A percentile compares a stretch with the other conserved stretches of the same genome.
These are phyloP conservation scores for Ceratorhiza oryzae-sativae DNA, from an alignment of 1,284 basidiomycete species.

Conservation along the genomic window DNA sequence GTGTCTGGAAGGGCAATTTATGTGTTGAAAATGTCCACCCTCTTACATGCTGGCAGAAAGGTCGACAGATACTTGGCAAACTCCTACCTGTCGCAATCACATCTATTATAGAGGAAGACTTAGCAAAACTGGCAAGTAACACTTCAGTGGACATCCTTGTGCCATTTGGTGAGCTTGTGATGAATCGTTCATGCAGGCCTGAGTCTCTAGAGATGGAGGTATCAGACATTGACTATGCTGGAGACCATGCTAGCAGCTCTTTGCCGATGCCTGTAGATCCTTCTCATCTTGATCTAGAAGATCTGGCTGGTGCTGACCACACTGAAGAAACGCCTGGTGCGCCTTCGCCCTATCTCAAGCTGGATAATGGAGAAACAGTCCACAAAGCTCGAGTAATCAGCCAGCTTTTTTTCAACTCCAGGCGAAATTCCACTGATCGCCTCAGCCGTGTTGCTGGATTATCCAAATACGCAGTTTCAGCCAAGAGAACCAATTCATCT, in stretches of 20 bases:
- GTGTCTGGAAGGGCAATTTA: constrained; percentile 48
- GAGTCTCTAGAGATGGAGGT: not conserved
- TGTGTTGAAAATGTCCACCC: constrained; percentile 46
- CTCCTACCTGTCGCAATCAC: not conserved
- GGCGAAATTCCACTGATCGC: not conserved
- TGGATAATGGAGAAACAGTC: not conserved
- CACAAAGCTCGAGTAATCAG: not conserved
- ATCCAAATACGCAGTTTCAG: not conserved
- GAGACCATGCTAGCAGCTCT: not conserved
- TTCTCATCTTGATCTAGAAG: not conserved
- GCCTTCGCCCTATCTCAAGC: not conserved
- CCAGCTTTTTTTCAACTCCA: not conserved
- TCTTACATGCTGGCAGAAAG: constrained; percentile 49
- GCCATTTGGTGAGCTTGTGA: not conserved
- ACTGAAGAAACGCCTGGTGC: not conserved
- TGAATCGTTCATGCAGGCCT: not conserved
- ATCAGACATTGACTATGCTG: not conserved
- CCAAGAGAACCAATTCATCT: not conserved
- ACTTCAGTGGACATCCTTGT: not conserved
- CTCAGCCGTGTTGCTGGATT: not conserved
- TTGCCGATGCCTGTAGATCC: not conserved
- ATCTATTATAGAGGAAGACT: not conserved
- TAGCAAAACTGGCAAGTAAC: not conserved
- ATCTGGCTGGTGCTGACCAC: not conserved
- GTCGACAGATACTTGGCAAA: constrained; percentile 13